Conservation (phyloP, 768 basidiomycete genomes). For the Trametes cingulata region DNA sequence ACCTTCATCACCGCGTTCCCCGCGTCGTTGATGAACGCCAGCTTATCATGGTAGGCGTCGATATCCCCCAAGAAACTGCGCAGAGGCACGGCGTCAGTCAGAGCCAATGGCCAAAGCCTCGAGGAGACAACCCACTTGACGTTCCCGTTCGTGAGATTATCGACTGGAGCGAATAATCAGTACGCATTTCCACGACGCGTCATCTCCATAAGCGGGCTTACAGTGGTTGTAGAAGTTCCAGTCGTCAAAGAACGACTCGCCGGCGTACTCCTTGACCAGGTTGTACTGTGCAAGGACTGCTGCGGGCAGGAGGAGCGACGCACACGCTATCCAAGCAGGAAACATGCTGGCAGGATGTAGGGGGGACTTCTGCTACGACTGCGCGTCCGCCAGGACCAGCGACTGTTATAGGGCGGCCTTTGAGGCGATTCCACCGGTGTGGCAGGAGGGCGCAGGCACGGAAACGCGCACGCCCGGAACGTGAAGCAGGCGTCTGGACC, state of each 20-base stretch:
- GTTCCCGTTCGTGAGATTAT: slow-evolving; percentile 72
- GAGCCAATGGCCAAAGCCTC: background rate
- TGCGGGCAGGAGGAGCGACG: slow-evolving; percentile 14
- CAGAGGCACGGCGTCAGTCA: background rate
- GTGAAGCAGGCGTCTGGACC: slow-evolving; percentile 3
- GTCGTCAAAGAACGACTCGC: slow-evolving; percentile 62
- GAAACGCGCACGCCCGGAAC: background rate
- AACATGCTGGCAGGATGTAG: slow-evolving; percentile 10
- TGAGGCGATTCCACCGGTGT: slow-evolving; percentile 6
- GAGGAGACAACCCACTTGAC: slow-evolving; percentile 40
- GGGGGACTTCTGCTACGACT: background rate
- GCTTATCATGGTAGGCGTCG: slow-evolving; percentile 46
- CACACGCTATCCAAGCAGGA: background rate
- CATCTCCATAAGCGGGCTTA: slow-evolving; percentile 31
- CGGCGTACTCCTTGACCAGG: slow-evolving; percentile 57
- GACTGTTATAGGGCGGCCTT: slow-evolving; percentile 20
- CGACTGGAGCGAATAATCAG: slow-evolving; percentile 41
- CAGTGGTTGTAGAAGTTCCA: slow-evolving; percentile 68
- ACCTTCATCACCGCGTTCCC: slow-evolving; percentile 78
- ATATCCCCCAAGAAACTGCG: slow-evolving; percentile 48
- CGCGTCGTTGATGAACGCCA: slow-evolving; percentile 65
- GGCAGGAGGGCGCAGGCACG: slow-evolving; percentile 5
- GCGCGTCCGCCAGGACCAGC: background rate
- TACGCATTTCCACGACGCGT: background rate
- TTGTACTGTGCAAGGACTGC: slow-evolving; percentile 40